These are phyloP conservation scores for Globisporangium lucens DNA, from an alignment of 352 stramenopile genomes.

Conservation along the genomic window DNA sequence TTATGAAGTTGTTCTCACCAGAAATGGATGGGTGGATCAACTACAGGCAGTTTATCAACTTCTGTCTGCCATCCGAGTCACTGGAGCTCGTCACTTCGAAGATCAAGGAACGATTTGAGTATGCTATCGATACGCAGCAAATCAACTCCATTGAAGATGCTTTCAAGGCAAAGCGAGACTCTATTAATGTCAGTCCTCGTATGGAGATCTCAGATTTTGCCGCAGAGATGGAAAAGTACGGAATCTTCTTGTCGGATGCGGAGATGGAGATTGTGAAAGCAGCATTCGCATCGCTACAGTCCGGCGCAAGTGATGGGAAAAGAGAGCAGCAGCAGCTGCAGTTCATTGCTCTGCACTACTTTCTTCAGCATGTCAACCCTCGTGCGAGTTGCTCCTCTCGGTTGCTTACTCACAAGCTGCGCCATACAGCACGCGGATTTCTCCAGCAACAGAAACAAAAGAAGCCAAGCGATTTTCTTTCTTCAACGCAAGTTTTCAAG, in stretches of 20 bases:
- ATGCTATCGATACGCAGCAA: conserved; percentile 49
- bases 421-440: conserved; percentile 42
- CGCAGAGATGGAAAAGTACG: conserved; percentile 26
- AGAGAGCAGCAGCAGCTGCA: not conserved
- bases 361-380: conserved; percentile 59
- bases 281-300: conserved; percentile 16
- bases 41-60: conserved; percentile 68
- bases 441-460: conserved; percentile 27
- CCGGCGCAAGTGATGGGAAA: not conserved
- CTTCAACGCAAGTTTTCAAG: conserved; percentile 43
- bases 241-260: conserved; percentile 33
- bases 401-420: conserved; percentile 62
- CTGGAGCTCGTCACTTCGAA: conserved; percentile 56
- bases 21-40: conserved; percentile 65
- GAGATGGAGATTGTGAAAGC: conserved; percentile 25
- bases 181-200: conserved; percentile 20
- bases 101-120: conserved; percentile 60
- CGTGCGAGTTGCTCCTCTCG: conserved; percentile 43
- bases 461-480: conserved; percentile 18
- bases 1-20: conserved; percentile 56
- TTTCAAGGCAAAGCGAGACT: conserved; percentile 17
- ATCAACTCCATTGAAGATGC: conserved; percentile 39
- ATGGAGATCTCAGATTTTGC: conserved; percentile 11
- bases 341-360: conserved; percentile 36
- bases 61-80: conserved; percentile 45